These are phyloP conservation scores for Uromyces viciae-fabae DNA, from an alignment of 1,284 basidiomycete genomes.

Conservation along the genomic window DNA sequence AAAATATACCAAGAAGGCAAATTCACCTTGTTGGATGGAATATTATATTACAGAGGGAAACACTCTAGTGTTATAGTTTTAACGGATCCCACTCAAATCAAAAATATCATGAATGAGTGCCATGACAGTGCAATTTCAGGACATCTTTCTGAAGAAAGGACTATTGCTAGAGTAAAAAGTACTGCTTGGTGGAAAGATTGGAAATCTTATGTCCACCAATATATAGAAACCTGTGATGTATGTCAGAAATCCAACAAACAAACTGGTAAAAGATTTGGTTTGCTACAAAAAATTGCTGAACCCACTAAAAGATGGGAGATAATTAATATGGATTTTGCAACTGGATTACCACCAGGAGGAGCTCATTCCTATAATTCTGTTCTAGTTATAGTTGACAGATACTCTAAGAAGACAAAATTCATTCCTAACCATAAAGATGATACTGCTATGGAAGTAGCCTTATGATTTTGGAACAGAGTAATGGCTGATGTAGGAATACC, in stretches of 20 bases:
- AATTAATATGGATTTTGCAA: neutral
- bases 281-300: neutral
- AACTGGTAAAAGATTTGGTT: neutral
- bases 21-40: neutral
- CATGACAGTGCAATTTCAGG: neutral
- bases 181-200: neutral
- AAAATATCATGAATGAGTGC: neutral
- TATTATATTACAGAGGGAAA: slow-evolving; percentile 7
- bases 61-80: neutral
- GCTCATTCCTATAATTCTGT: neutral
- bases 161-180: neutral
- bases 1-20: neutral
- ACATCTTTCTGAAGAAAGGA: neutral
- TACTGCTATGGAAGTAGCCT: slow-evolving; percentile 4
- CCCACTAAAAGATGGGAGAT: neutral
- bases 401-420: slow-evolving; percentile 8
- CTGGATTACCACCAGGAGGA: neutral
- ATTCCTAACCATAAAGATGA: neutral
- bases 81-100: neutral
- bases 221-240: neutral
- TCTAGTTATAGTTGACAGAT: slow-evolving; percentile 2
- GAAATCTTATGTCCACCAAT: neutral
- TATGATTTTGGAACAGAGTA: slow-evolving; percentile 27
- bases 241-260: neutral
- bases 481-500: slow-evolving; percentile 12